Evolutionary conservation across 2,329 filamentous ascomycete species (phyloP), one percentile per base, ranked within the genome.

Genomic region (Neonectria magnoliae): DNA sequence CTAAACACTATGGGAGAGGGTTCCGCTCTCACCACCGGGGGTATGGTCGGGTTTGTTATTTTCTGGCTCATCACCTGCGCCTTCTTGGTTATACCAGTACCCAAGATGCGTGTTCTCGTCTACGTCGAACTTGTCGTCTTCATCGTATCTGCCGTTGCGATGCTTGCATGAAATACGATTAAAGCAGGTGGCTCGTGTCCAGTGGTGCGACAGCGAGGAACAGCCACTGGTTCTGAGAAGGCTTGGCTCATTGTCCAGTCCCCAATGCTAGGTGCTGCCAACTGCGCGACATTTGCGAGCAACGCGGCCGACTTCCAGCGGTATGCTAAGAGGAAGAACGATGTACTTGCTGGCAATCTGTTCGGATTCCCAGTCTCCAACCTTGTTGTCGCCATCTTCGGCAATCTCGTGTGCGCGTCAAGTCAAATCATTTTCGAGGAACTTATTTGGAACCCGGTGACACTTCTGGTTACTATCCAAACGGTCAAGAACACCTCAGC

Each of bases 11-110:
- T 83, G 78, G 78, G 78, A 2, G 38, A 71, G 2, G 78, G 78
- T 5, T 81, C 81, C 1, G 78, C 79, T 1, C 69, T 82, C 25
- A 79, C 75, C n/a, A 77, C 77, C 1, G 80, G 73, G 2, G 76
- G 77, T 2, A 81, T 83, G 78, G 79, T 82, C 58, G 79, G 80
- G 33, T 82, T 81, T 64, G 74, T 71, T 5, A 69, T 81, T 2
- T 82, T 79, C 67, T 82, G 79, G 79, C 58, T 81, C n/a, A 42
- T 78, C 11, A 81, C 77, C 16, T 80, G 78, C 59, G 77, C 75
- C 27, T 81, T 81, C 47, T 71, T 81, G 1, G 65, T 79, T 6
- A 76, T 81, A 33, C 78, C 78, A 1, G 76, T 65, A 3, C 68
- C 68, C 20, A 67, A 61, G 56, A 72, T 67, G 68, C 62, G 62